These are phyloP conservation scores for Coprinopsis sp. DNA, from an alignment of 768 basidiomycete species.

Conservation along the genomic window DNA sequence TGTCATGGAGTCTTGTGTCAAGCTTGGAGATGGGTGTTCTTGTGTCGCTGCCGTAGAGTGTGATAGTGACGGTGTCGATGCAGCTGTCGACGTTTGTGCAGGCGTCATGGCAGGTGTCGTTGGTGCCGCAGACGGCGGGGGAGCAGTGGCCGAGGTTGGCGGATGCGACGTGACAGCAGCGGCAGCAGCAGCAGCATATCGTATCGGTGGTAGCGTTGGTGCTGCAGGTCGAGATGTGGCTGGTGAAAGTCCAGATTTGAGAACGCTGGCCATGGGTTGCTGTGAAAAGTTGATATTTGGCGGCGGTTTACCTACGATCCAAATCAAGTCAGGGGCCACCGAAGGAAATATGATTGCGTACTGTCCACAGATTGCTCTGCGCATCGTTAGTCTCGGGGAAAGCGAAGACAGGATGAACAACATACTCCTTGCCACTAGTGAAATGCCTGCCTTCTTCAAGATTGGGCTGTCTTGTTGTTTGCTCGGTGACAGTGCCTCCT, in stretches of 20 bases:
- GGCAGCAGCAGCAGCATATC: constrained; percentile 91
- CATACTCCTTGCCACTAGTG: constrained; percentile 69
- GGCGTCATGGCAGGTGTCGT: constrained; percentile 26
- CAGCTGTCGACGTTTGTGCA: constrained; percentile 15
- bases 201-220: constrained; percentile 71
- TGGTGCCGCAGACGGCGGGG: constrained; percentile 29
- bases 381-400: constrained; percentile 12
- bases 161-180: constrained; percentile 30
- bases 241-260: constrained; percentile 67
- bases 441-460: constrained; percentile 67
- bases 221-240: constrained; percentile 46
- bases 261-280: constrained; percentile 68
- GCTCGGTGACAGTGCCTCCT: constrained; percentile 65
- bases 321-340: constrained; percentile 14
- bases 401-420: constrained; percentile 15
- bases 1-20: constrained; percentile 80
- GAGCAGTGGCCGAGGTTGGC: constrained; percentile 21
- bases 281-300: constrained; percentile 78
- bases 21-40: constrained; percentile 65
- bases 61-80: constrained; percentile 36
- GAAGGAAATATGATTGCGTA: constrained; percentile 27
- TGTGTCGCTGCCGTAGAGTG: constrained; percentile 25
- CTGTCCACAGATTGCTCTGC: constrained; percentile 70
- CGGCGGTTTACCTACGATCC: constrained; percentile 59
- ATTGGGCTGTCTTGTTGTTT: constrained; percentile 77